Evolutionary conservation across 176 grass and related monocot genomes (phyloP).

Genomic region (Musa beccarii): DNA sequence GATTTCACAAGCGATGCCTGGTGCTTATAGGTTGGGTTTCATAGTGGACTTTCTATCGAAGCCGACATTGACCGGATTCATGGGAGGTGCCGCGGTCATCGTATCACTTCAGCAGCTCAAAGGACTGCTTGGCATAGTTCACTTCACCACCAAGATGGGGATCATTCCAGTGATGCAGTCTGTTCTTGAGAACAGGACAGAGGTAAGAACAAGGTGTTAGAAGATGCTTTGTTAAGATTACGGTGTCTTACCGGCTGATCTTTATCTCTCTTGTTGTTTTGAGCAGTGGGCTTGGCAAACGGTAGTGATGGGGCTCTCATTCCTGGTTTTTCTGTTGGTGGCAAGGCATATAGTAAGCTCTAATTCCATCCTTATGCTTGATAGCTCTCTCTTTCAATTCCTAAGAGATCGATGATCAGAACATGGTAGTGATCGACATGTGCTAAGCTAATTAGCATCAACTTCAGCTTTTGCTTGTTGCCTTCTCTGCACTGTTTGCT

Average conservation of each 20-base stretch:
- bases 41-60: constrained; percentile 96
- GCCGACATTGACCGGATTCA: constrained; percentile 81
- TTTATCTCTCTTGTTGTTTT: background rate
- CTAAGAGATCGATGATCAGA: background rate
- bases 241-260: background rate
- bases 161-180: constrained; percentile 80
- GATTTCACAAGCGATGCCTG: too few relatives aligned
- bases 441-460: too few relatives aligned
- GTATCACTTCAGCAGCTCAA: constrained; percentile 99
- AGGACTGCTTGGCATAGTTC: constrained; percentile 79
- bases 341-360: constrained; percentile 83
- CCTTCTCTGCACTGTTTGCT: too few relatives aligned
- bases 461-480: too few relatives aligned
- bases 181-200: constrained; percentile 49
- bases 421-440: too few relatives aligned
- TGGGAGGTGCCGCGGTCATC: constrained; percentile 94
- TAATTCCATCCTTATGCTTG: background rate
- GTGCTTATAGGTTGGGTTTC: constrained; percentile 49
- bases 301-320: constrained; percentile 67
- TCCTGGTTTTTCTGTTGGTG: constrained; percentile 72
- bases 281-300: constrained; percentile 93
- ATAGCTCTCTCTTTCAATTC: background rate
- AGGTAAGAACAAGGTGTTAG: constrained; percentile 27
- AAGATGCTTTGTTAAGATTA: background rate
- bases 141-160: constrained; percentile 90